Percentiles rank a stretch among this genome's conserved stretches.
phyloP scores from a whole-genome alignment of 2,329 filamentous ascomycete genomes.

The Didymella segeticola region DNA sequence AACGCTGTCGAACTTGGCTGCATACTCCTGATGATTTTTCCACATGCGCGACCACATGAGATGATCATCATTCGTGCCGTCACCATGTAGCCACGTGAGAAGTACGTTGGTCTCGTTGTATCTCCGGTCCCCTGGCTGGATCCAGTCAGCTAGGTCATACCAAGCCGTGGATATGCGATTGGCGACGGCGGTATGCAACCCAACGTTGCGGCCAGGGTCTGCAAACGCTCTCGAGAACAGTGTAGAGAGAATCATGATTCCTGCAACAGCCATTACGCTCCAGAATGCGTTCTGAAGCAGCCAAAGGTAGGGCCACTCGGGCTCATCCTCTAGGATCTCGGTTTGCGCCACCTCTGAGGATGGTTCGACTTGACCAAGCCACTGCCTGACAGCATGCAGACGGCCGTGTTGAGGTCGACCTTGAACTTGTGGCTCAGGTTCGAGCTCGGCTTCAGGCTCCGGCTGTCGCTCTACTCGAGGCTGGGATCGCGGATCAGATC shows the following conservation, averaged over 20 bases:
- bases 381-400: constrained; percentile 23
- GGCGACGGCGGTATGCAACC: constrained; percentile 20
- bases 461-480: constrained; percentile 3
- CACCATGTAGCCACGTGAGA: constrained; percentile 3
- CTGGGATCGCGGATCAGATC: neutral
- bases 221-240: constrained; percentile 7
- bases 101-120: constrained; percentile 6
- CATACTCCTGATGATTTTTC: constrained; percentile 20
- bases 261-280: constrained; percentile 6
- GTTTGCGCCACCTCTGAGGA: neutral
- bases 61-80: constrained; percentile 19
- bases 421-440: constrained; percentile 4
- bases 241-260: constrained; percentile 1
- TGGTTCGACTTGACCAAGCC: constrained; percentile 27
- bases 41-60: constrained; percentile 28
- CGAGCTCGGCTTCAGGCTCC: neutral
- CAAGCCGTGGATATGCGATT: constrained; percentile 25
- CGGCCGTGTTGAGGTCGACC: constrained; percentile 15
- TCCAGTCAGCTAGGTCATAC: constrained; percentile 22
- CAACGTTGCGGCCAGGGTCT: constrained; percentile 5
- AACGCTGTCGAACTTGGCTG: constrained; percentile 17
- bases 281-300: constrained; percentile 19
- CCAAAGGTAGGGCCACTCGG: constrained; percentile 24
- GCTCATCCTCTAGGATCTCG: constrained; percentile 18
- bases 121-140: constrained; percentile 18